Conservation (phyloP, 441 rosid genomes). For the Bocquillonia castaneifolia region DNA sequence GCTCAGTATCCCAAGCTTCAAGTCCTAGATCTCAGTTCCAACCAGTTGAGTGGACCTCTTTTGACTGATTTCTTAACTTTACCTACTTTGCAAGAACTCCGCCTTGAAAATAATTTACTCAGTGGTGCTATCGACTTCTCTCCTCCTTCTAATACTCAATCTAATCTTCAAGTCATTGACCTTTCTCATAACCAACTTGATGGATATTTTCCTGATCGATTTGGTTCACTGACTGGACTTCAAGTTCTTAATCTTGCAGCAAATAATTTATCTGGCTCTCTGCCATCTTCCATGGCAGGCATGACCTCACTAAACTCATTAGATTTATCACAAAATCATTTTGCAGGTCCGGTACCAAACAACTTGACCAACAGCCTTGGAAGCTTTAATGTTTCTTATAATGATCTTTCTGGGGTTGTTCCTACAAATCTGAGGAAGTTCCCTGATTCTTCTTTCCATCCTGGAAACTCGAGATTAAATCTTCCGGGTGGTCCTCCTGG, state of each 20-base stretch:
- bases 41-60: conserved; percentile 64
- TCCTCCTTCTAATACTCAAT: conserved; percentile 33
- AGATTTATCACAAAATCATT: conserved; percentile 75
- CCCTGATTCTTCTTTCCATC: conserved; percentile 68
- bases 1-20: conserved; percentile 68
- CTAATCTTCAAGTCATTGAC: conserved; percentile 65
- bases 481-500: conserved; percentile 62
- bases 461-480: conserved; percentile 63
- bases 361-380: conserved; percentile 56
- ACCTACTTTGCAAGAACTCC: conserved; percentile 68
- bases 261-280: conserved; percentile 78
- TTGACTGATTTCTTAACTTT: conserved; percentile 54
- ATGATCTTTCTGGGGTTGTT: conserved; percentile 83
- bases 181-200: conserved; percentile 67
- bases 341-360: conserved; percentile 73
- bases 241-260: conserved; percentile 70
- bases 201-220: conserved; percentile 64
- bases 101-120: conserved; percentile 63
- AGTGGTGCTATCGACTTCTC: conserved; percentile 54
- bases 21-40: conserved; percentile 82
- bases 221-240: conserved; percentile 62
- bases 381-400: conserved; percentile 73
- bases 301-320: conserved; percentile 58
- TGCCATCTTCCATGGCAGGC: conserved; percentile 69
- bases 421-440: conserved; percentile 78